Percentiles rank a stretch among this genome's conserved stretches.
phyloP scores from a whole-genome alignment of 805 yeast species.

The Barnettozyma siamensis region DNA sequence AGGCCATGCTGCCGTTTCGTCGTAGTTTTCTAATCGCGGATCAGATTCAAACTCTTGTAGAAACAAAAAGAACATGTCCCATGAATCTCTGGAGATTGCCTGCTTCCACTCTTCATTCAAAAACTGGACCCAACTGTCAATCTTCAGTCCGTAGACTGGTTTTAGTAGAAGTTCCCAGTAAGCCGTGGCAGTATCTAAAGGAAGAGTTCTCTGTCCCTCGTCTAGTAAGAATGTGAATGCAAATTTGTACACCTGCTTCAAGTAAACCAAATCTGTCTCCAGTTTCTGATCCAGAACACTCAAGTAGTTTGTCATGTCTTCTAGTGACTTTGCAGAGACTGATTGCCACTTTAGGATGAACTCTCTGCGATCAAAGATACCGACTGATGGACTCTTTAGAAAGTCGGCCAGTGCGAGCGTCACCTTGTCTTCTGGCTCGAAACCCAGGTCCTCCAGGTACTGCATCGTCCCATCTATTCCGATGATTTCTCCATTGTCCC shows the following conservation, averaged over 20 bases:
- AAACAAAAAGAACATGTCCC: conserved; percentile 80
- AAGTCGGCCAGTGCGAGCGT: conserved; percentile 68
- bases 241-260: conserved; percentile 60
- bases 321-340: conserved; percentile 26
- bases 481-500: conserved; percentile 31
- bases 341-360: conserved; percentile 58
- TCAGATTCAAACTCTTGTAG: conserved; percentile 46
- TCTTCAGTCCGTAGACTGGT: conserved; percentile 23
- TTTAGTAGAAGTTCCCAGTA: conserved; percentile 72
- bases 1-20: conserved; percentile 90
- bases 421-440: conserved; percentile 68
- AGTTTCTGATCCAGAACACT: conserved; percentile 30
- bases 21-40: conserved; percentile 52
- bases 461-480: conserved; percentile 74
- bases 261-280: conserved; percentile 33
- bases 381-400: conserved; percentile 60
- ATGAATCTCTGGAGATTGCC: conserved; percentile 63
- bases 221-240: conserved; percentile 65
- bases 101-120: conserved; percentile 37
- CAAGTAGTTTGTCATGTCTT: conserved; percentile 42
- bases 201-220: conserved; percentile 49
- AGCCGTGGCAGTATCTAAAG: conserved; percentile 55
- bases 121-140: conserved; percentile 58
- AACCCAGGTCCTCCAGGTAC: conserved; percentile 60
- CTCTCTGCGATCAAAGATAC: conserved; percentile 44